phyloP scores from a whole-genome alignment of 371 early-diverging fungal genomes.

The Mortierella polycephala region DNA sequence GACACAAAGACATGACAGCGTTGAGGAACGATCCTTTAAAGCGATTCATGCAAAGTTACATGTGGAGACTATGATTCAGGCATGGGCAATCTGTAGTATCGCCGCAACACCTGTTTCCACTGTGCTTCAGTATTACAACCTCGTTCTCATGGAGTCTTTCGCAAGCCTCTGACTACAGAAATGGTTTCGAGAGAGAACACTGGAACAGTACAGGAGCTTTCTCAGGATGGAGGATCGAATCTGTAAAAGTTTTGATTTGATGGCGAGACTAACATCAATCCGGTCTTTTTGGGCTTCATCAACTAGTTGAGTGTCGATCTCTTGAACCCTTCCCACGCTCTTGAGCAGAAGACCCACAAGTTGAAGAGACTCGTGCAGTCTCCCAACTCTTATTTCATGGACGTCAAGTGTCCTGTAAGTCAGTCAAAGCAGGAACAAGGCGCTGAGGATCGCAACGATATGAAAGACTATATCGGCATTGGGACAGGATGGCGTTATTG shows the following conservation, averaged over 20 bases:
- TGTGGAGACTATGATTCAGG: conserved; percentile 31
- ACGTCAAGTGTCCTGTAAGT: conserved; percentile 98
- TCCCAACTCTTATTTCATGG: conserved; percentile 99
- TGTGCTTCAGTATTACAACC: too few species aligned
- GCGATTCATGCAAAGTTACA: conserved; percentile 3
- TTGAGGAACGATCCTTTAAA: neutral
- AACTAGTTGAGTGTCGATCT: conserved; percentile 98
- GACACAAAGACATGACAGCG: neutral
- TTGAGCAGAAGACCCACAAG: conserved; percentile 97
- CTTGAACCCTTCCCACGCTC: conserved; percentile 96
- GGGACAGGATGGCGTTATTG: too few species aligned
- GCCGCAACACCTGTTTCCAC: too few species aligned
- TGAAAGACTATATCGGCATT: neutral
- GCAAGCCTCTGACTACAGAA: too few species aligned
- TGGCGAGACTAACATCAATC: conserved; percentile 39
- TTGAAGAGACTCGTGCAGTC: conserved; percentile 99
- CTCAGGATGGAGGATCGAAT: neutral
- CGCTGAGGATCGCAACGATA: neutral
- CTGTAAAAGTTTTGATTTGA: neutral
- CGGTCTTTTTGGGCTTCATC: conserved; percentile 2
- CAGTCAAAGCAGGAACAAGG: neutral
- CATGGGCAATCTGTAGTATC: too few species aligned
- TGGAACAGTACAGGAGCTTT: neutral
- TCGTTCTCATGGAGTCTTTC: too few species aligned
- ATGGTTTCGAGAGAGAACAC: too few species aligned